Evolutionary conservation across 2,329 filamentous ascomycete species (phyloP).

Genomic region (Furcasterigmium sp.): DNA sequence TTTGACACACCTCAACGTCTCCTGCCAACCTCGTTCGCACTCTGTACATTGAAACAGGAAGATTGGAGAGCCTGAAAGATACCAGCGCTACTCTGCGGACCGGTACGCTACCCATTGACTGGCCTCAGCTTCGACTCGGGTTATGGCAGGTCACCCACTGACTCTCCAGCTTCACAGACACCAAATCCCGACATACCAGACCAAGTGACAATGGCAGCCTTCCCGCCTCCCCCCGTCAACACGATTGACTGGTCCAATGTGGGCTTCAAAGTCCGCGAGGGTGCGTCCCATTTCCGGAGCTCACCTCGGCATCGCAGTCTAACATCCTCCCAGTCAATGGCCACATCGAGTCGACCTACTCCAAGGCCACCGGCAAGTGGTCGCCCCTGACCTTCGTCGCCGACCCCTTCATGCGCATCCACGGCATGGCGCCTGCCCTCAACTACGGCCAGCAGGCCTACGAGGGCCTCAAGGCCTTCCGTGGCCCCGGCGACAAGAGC

Average conservation of each 20-base stretch:
- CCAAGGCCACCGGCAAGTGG: constrained; percentile 70
- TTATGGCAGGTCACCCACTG: neutral
- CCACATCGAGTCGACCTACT: constrained; percentile 86
- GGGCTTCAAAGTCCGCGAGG: constrained; percentile 88
- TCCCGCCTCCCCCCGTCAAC: constrained; percentile 72
- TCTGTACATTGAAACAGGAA: too few relatives aligned
- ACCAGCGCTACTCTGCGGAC: too few relatives aligned
- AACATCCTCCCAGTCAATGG: constrained; percentile 66
- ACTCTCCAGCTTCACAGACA: neutral
- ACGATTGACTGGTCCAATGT: constrained; percentile 92
- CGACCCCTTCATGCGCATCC: constrained; percentile 80
- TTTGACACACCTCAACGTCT: too few relatives aligned
- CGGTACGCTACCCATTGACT: neutral
- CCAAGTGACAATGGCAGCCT: constrained; percentile 44
- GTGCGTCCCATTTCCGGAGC: constrained; percentile 31
- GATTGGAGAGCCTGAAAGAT: too few relatives aligned
- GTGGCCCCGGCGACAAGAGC: constrained; percentile 58
- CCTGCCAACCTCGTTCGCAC: too few relatives aligned
- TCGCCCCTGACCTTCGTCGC: constrained; percentile 70
- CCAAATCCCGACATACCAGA: neutral
- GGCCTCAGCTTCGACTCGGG: neutral
- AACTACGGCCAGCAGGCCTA: constrained; percentile 99
- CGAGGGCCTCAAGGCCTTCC: constrained; percentile 97
- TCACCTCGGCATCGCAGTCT: neutral
- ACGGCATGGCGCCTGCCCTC: constrained; percentile 90